phyloP scores from a whole-genome alignment of 2,329 filamentous ascomycete species.

The Penicillium sp. region DNA sequence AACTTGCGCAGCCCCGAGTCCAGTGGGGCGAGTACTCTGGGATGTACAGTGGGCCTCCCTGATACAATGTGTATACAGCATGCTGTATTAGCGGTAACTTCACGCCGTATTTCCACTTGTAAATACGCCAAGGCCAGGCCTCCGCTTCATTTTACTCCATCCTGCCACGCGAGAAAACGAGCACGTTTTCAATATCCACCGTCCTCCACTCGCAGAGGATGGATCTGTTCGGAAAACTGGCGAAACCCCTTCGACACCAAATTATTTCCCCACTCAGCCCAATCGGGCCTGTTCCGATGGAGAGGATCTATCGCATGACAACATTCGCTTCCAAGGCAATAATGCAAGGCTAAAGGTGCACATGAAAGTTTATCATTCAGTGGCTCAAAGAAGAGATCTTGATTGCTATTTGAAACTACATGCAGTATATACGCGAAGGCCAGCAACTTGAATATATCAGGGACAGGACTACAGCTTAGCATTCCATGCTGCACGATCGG shows the following conservation, averaged over 20 bases:
- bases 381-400: background rate
- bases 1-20: background rate
- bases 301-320: background rate
- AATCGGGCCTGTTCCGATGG: background rate
- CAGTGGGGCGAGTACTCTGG: background rate
- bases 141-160: background rate
- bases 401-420: background rate
- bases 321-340: background rate
- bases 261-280: background rate
- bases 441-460: background rate
- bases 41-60: background rate
- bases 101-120: background rate
- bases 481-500: constrained; percentile 53
- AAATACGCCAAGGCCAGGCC: background rate
- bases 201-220: background rate
- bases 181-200: background rate
- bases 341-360: too few relatives aligned
- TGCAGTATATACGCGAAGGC: background rate
- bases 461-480: constrained; percentile 44
- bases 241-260: background rate
- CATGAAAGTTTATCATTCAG: too few relatives aligned
- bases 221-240: background rate
- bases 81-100: background rate
- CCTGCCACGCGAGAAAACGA: background rate
- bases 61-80: background rate